Conservation (phyloP, 202 grass and related monocot species). For the Cymbopogon flexuosus region DNA sequence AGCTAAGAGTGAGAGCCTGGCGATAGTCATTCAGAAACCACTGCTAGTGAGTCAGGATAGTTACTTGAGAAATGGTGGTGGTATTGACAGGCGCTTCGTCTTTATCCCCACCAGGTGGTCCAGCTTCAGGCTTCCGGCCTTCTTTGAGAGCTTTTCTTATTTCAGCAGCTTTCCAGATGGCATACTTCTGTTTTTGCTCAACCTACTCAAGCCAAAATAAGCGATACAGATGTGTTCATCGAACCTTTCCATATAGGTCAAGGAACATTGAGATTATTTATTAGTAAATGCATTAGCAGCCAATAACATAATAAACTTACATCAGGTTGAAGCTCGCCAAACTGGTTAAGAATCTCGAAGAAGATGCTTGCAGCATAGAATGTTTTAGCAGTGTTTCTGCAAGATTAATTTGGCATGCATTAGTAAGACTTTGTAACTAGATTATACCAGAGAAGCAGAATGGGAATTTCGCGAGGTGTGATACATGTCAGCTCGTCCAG, state of each 20-base stretch:
- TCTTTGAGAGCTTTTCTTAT: conserved; percentile 99
- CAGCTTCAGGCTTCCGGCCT: conserved; percentile 78
- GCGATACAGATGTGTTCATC: neutral
- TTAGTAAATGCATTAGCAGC: neutral
- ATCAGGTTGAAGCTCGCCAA: conserved; percentile 80
- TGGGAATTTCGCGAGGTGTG: neutral
- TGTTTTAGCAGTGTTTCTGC: conserved; percentile 96
- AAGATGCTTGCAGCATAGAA: conserved; percentile 98
- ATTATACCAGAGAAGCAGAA: neutral
- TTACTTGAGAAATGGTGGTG: conserved; percentile 42
- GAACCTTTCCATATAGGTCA: conserved; percentile 10
- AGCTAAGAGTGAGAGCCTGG: neutral
- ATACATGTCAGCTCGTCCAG: conserved; percentile 91
- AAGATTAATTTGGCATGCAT: conserved; percentile 19
- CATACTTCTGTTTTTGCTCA: conserved; percentile 97
- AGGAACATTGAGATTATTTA: conserved; percentile 28
- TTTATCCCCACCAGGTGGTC: conserved; percentile 86
- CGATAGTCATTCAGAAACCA: neutral
- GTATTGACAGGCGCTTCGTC: conserved; percentile 43
- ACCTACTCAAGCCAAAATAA: conserved; percentile 43
- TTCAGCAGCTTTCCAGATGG: conserved; percentile 96
- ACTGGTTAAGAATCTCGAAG: conserved; percentile 91
- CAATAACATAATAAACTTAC: conserved; percentile 44
- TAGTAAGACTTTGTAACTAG: neutral
- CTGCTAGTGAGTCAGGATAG: conserved; percentile 13